A percentile compares a stretch with the other conserved stretches of the same genome.
Conservation (phyloP, 2,329 filamentous ascomycete genomes). For the Hyphodiscus sp. region DNA sequence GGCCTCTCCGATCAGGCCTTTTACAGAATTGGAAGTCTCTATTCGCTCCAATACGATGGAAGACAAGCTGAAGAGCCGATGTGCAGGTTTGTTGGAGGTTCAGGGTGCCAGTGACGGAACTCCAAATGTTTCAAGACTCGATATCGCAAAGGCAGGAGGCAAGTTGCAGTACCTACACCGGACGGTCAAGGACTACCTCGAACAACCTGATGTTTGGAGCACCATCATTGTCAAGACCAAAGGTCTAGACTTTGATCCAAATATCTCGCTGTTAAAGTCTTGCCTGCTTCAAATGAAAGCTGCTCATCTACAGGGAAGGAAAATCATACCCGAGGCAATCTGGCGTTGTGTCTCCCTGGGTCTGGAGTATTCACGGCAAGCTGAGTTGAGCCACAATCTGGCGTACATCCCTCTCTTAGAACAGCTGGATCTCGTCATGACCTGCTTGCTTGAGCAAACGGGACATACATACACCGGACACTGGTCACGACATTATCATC, state of each 20-base stretch:
- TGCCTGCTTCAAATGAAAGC: background rate
- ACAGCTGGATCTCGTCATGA: background rate
- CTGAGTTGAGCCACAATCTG: background rate
- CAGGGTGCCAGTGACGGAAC: background rate
- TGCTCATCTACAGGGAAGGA: background rate
- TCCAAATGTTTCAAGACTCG: background rate
- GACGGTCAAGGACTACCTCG: slow-evolving; percentile 1
- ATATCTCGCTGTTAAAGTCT: background rate
- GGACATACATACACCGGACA: background rate
- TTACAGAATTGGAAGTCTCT: background rate
- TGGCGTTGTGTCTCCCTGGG: background rate
- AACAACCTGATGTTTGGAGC: background rate
- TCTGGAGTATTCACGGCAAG: background rate
- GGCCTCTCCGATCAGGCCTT: background rate
- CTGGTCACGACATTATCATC: background rate
- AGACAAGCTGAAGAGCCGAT: background rate
- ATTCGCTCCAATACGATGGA: background rate
- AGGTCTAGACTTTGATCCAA: background rate
- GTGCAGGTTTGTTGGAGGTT: background rate
- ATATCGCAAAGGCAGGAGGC: background rate
- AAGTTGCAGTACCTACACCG: background rate
- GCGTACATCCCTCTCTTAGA: background rate
- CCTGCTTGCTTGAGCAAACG: background rate
- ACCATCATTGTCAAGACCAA: background rate
- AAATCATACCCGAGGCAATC: background rate